Evolutionary conservation across 352 stramenopile species (phyloP).

Genomic region (Thraustochytrium sp.): DNA sequence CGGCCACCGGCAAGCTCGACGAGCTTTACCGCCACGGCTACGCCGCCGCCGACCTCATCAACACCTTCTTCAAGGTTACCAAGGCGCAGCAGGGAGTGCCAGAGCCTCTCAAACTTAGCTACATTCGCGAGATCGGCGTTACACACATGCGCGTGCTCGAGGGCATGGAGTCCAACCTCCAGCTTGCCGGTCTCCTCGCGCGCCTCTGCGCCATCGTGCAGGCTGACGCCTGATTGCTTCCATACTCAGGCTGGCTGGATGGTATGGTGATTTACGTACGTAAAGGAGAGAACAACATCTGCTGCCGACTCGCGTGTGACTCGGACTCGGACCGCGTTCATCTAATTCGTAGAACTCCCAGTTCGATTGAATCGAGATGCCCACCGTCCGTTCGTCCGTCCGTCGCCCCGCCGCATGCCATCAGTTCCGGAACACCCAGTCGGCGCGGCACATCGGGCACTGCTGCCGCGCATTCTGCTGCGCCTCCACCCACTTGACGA

Average conservation of each 20-base stretch:
- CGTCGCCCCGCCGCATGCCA: no score
- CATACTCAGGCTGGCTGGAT: no score
- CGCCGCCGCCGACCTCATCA: conserved; percentile 24
- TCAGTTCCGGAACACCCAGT: conserved; percentile 67
- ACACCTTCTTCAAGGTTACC: conserved; percentile 24
- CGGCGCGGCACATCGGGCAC: conserved; percentile 77
- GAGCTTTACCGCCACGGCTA: conserved; percentile 61
- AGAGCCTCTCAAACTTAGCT: conserved; percentile 82
- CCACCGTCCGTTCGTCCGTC: no score
- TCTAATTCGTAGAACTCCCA: no score
- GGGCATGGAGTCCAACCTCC: conserved; percentile 77
- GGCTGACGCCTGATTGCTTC: neutral
- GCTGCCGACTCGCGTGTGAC: no score
- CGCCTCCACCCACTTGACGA: conserved; percentile 83
- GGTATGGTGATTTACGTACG: no score
- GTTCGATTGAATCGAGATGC: no score
- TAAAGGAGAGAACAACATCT: no score
- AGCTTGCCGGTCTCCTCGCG: conserved; percentile 87
- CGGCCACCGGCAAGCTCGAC: conserved; percentile 67
- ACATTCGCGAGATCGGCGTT: conserved; percentile 78
- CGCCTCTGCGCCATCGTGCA: conserved; percentile 30
- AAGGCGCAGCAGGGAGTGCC: conserved; percentile 56
- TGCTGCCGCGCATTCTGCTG: conserved; percentile 69
- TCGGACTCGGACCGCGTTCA: no score
- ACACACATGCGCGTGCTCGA: conserved; percentile 92